Conservation (phyloP, 2,329 filamentous ascomycete species). For the Stachybotrys chlorohalonatus region DNA sequence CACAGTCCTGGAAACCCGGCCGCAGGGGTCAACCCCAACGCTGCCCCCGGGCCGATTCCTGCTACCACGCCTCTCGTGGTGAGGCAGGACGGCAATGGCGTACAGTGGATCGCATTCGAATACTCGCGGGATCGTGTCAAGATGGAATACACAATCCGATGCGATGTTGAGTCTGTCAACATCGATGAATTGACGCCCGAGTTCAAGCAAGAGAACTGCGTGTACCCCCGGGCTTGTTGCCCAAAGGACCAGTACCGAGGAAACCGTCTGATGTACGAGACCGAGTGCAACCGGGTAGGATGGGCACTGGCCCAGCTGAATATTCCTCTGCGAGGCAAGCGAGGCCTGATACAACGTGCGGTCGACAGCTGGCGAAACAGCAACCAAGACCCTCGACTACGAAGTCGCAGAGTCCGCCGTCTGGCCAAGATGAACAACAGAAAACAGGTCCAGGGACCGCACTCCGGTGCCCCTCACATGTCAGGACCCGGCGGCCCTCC, state of each 20-base stretch:
- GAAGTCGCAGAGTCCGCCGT: slow-evolving; percentile 83
- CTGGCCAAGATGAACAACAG: slow-evolving; percentile 94
- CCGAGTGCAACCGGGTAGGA: slow-evolving; percentile 98
- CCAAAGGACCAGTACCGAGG: slow-evolving; percentile 93
- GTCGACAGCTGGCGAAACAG: slow-evolving; percentile 99
- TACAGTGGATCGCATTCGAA: slow-evolving; percentile 98
- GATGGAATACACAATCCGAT: slow-evolving; percentile 99
- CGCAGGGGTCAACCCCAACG: slow-evolving; percentile 69
- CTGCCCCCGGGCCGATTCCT: slow-evolving; percentile 90
- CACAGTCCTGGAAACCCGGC: slow-evolving; percentile 26
- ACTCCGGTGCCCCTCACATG: slow-evolving; percentile 52
- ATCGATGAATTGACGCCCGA: slow-evolving; percentile 76
- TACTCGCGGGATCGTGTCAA: slow-evolving; percentile 96
- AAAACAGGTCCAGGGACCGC: slow-evolving; percentile 57
- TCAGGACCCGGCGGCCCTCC: slow-evolving; percentile 56
- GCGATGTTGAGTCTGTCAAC: slow-evolving; percentile 93
- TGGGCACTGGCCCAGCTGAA: slow-evolving; percentile 96
- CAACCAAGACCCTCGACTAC: slow-evolving; percentile 87
- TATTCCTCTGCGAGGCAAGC: slow-evolving; percentile 80
- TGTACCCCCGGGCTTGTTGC: slow-evolving; percentile 92
- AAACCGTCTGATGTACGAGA: slow-evolving; percentile 93
- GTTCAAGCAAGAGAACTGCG: slow-evolving; percentile 97
- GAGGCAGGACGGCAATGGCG: slow-evolving; percentile 87
- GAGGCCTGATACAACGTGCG: slow-evolving; percentile 89
- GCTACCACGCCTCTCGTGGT: slow-evolving; percentile 93